phyloP scores from a whole-genome alignment of 2,329 filamentous ascomycete species.

The Fusarium devonianum region DNA sequence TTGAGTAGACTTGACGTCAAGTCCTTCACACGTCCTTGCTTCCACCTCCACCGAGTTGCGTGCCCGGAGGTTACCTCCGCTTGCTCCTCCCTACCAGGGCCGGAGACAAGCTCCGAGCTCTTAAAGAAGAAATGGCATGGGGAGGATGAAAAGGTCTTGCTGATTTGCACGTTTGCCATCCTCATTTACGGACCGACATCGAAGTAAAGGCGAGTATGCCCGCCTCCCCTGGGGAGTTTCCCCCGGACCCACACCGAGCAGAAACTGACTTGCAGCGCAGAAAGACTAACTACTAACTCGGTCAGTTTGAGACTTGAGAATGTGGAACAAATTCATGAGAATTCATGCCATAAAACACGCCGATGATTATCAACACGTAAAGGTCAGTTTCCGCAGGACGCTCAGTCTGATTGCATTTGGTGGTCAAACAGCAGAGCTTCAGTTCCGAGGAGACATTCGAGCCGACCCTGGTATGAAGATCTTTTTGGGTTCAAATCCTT shows the following conservation, averaged over 20 bases:
- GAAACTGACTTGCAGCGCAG: background rate
- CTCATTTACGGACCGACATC: background rate
- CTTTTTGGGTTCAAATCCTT: slow-evolving; percentile 13
- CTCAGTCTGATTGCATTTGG: background rate
- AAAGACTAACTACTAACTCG: too few relatives aligned
- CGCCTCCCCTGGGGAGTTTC: background rate
- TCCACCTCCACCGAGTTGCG: background rate
- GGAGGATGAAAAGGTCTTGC: background rate
- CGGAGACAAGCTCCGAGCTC: background rate
- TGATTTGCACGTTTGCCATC: background rate
- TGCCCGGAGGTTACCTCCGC: slow-evolving; percentile 25
- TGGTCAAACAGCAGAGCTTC: background rate
- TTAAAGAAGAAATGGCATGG: background rate
- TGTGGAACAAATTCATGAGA: background rate
- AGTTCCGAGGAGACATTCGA: slow-evolving; percentile 2
- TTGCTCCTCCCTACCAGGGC: background rate
- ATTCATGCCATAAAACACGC: too few relatives aligned
- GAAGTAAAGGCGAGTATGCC: background rate
- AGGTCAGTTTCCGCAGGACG: background rate
- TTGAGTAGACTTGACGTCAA: slow-evolving; percentile 30
- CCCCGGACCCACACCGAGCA: slow-evolving; percentile 3
- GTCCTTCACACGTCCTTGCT: background rate
- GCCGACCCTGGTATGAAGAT: slow-evolving; percentile 24
- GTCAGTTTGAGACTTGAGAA: background rate
- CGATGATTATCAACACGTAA: too few relatives aligned